These are phyloP conservation scores for Rhazya stricta DNA, from an alignment of 257 asterid genomes.

Conservation along the genomic window DNA sequence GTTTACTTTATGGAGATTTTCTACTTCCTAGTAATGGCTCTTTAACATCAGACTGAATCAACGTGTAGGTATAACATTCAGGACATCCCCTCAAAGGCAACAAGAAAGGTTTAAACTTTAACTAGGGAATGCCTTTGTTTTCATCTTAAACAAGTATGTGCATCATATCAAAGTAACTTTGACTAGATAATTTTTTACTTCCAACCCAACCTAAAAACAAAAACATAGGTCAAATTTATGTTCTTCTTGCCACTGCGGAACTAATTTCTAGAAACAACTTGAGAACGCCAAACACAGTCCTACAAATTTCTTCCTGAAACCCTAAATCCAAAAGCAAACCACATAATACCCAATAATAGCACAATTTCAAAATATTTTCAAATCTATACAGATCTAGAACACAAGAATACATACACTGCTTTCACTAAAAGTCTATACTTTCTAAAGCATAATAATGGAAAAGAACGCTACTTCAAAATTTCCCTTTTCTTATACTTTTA, in stretches of 20 bases:
- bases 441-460: background rate
- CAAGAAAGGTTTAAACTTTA: background rate
- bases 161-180: background rate
- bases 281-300: background rate
- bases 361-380: background rate
- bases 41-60: background rate
- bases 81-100: background rate
- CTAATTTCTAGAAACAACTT: background rate
- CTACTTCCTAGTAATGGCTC: background rate
- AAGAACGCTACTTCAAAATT: background rate
- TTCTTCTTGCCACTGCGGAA: background rate
- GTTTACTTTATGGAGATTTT: background rate
- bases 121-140: background rate
- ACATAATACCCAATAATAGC: background rate
- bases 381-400: background rate
- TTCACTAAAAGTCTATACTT: background rate
- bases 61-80: background rate
- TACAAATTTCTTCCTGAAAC: background rate
- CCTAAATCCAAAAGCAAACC: constrained; percentile 6
- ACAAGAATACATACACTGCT: background rate
- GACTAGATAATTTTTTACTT: background rate
- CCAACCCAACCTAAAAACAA: background rate
- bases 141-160: background rate
- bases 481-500: background rate
- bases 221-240: background rate